These are phyloP conservation scores for Diutina neorugosa DNA, from an alignment of 1,139 yeast species.

Conservation along the genomic window DNA sequence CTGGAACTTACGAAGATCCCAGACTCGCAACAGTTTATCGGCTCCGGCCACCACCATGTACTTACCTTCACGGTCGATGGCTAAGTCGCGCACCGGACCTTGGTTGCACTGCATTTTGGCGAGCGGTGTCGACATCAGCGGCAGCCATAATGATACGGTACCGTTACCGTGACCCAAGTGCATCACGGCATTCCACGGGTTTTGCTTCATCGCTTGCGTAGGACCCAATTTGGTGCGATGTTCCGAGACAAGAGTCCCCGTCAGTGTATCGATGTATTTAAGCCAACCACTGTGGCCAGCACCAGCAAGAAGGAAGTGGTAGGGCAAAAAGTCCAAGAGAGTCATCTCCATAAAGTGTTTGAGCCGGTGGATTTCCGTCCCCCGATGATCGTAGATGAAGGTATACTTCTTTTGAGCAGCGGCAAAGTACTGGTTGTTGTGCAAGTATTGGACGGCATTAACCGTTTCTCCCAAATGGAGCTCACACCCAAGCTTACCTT, in stretches of 20 bases:
- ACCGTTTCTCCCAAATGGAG: slow-evolving; percentile 80
- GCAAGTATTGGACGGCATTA: slow-evolving; percentile 79
- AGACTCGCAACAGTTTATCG: slow-evolving; percentile 72
- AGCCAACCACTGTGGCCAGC: slow-evolving; percentile 84
- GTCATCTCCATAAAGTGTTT: slow-evolving; percentile 85
- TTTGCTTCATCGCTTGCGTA: slow-evolving; percentile 75
- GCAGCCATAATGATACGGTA: slow-evolving; percentile 88
- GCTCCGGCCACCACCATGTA: slow-evolving; percentile 93
- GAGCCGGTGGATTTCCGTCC: slow-evolving; percentile 83
- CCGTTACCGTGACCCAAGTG: slow-evolving; percentile 94
- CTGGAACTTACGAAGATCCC: slow-evolving; percentile 86
- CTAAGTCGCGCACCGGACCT: slow-evolving; percentile 81
- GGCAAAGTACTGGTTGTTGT: slow-evolving; percentile 88
- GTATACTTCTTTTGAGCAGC: slow-evolving; percentile 95
- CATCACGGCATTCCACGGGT: slow-evolving; percentile 92
- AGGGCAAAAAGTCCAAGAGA: slow-evolving; percentile 77
- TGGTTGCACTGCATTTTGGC: slow-evolving; percentile 71
- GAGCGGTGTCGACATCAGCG: slow-evolving; percentile 75
- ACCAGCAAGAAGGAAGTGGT: slow-evolving; percentile 77
- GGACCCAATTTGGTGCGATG: slow-evolving; percentile 84
- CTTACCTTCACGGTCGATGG: slow-evolving; percentile 83
- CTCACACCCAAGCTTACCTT: slow-evolving; percentile 73
- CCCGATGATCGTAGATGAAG: slow-evolving; percentile 82
- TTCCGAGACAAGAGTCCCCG: slow-evolving; percentile 80
- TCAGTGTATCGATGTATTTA: slow-evolving; percentile 90